A percentile compares a stretch with the other conserved stretches of the same genome.
phyloP scores from a whole-genome alignment of 2,329 filamentous ascomycete species.

The Pseudogymnoascus destructans region DNA sequence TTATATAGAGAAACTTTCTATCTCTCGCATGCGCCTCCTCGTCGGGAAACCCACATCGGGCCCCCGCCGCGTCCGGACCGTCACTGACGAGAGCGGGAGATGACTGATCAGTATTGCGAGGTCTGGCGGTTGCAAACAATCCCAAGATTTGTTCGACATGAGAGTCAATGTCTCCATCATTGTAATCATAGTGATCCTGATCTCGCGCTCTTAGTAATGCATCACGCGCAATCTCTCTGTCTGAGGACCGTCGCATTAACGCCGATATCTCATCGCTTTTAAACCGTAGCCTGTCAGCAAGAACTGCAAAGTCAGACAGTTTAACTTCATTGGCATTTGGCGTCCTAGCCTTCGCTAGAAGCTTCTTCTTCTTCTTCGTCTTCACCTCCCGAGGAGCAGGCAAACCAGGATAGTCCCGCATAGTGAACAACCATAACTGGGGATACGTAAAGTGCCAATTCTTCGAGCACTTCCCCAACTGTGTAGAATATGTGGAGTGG shows the following conservation, averaged over 20 bases:
- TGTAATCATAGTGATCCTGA: neutral
- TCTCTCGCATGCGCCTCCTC: too few species aligned
- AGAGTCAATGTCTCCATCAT: neutral
- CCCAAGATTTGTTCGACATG: neutral
- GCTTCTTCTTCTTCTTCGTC: constrained; percentile 14
- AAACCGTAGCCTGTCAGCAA: constrained; percentile 13
- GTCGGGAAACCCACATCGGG: neutral
- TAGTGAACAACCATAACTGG: constrained; percentile 25
- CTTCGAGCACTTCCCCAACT: neutral
- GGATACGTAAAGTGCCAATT: constrained; percentile 14
- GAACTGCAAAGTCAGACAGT: constrained; percentile 11
- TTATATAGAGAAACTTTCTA: neutral
- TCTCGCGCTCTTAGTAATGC: neutral
- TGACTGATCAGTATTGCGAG: neutral
- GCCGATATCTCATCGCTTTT: constrained; percentile 12
- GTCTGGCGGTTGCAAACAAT: neutral
- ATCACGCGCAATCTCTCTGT: neutral
- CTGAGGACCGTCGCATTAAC: neutral
- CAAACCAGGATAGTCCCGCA: constrained; percentile 22
- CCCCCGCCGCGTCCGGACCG: neutral
- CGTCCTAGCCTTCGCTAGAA: constrained; percentile 12
- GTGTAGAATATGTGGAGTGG: neutral
- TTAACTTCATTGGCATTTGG: constrained; percentile 11
- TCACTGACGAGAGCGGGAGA: neutral
- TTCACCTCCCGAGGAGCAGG: constrained; percentile 13